These are phyloP conservation scores for Nicotiana rustica DNA, from an alignment of 305 asterid species.

Conservation along the genomic window DNA sequence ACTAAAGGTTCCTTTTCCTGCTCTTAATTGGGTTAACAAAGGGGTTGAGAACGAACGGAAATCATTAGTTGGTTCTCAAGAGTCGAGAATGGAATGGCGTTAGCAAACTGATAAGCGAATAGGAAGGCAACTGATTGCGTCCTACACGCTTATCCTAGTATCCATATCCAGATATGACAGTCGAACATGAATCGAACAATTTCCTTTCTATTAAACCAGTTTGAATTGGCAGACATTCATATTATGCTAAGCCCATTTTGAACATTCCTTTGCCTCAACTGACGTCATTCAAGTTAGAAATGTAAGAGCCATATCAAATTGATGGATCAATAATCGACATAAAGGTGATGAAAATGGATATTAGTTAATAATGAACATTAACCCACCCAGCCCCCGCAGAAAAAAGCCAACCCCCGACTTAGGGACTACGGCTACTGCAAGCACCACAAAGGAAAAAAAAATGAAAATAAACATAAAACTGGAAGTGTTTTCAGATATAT, in stretches of 20 bases:
- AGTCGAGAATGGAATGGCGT: neutral
- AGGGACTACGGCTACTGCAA: neutral
- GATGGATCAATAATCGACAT: neutral
- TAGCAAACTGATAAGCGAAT: neutral
- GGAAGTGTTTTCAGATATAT: neutral
- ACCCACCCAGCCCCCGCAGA: neutral
- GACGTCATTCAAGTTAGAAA: conserved; percentile 2
- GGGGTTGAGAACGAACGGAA: conserved; percentile 17
- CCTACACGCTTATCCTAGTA: neutral
- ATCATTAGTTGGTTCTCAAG: neutral
- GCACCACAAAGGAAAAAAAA: neutral
- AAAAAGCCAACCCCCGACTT: neutral
- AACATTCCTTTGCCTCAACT: neutral
- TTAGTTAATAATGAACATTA: neutral
- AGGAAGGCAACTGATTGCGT: conserved; percentile 1
- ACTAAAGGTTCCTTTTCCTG: neutral
- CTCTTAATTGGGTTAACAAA: neutral
- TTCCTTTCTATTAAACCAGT: neutral
- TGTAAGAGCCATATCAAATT: neutral
- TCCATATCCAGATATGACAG: neutral
- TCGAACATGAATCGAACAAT: neutral
- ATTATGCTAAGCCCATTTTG: neutral
- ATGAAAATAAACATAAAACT: neutral
- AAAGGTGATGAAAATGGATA: conserved; percentile 25
- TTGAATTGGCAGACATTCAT: conserved; percentile 3